Evolutionary conservation across 163 green algal genomes (phyloP).

Genomic region (Chloromonas sp.): DNA sequence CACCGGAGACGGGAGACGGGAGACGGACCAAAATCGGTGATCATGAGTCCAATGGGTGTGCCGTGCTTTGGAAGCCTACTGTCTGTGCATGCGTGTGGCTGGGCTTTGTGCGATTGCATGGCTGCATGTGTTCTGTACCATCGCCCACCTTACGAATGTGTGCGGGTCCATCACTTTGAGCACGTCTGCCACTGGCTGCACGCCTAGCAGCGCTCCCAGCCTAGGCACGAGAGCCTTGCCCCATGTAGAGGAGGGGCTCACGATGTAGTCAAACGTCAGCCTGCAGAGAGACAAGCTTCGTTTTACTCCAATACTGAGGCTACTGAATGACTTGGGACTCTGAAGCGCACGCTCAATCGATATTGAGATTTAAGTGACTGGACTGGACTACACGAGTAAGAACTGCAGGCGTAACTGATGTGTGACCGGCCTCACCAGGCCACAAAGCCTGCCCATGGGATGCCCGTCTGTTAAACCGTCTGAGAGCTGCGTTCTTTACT

Average conservation of each 20-base stretch:
- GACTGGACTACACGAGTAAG: background rate
- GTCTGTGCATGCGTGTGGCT: no score
- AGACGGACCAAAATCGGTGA: no score
- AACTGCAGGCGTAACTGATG: background rate
- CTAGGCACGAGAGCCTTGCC: conserved; percentile 76
- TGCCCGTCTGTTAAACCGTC: no score
- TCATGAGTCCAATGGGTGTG: no score
- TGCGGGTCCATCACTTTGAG: conserved; percentile 52
- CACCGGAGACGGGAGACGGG: no score
- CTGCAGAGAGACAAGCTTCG: background rate
- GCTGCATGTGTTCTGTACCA: background rate
- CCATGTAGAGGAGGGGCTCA: conserved; percentile 60
- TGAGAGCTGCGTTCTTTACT: no score
- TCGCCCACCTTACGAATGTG: conserved; percentile 63
- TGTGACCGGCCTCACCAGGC: background rate
- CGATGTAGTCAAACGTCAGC: conserved; percentile 57
- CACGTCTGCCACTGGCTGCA: conserved; percentile 77
- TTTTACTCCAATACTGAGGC: background rate
- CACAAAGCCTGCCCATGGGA: background rate
- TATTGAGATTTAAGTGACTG: background rate
- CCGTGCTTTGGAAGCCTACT: no score
- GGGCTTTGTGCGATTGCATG: no score
- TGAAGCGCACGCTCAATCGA: background rate
- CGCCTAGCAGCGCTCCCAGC: conserved; percentile 69
- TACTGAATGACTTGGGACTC: background rate